Conservation (phyloP, 2,329 filamentous ascomycete genomes). For the Aspergillus nomiae region DNA sequence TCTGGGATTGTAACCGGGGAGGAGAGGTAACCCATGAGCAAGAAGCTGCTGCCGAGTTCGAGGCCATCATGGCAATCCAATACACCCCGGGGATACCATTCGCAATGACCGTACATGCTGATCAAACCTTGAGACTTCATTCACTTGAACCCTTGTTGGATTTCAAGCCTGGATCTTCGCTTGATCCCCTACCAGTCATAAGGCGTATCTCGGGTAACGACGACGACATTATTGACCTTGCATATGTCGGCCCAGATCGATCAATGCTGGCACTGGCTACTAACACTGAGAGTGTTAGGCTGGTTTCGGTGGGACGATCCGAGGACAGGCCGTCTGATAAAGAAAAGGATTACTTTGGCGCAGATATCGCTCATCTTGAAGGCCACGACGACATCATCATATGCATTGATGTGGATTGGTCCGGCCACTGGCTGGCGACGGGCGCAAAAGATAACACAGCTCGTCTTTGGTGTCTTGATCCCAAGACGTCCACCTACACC, state of each 20-base stretch:
- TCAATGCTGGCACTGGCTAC: constrained; percentile 88
- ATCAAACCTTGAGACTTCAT: constrained; percentile 83
- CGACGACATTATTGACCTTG: constrained; percentile 95
- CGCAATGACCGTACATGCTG: constrained; percentile 80
- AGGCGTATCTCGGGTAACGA: constrained; percentile 92
- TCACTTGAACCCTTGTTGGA: constrained; percentile 46
- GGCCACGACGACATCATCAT: constrained; percentile 97
- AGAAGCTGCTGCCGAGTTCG: constrained; percentile 58
- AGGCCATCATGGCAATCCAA: constrained; percentile 72
- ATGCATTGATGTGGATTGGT: constrained; percentile 92
- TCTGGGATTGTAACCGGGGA: constrained; percentile 80
- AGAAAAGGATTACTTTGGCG: constrained; percentile 71
- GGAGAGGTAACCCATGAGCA: constrained; percentile 79
- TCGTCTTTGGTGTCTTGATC: constrained; percentile 84
- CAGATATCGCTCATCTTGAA: constrained; percentile 81
- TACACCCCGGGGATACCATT: constrained; percentile 67
- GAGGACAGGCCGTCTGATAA: constrained; percentile 34
- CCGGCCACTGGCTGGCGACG: constrained; percentile 93
- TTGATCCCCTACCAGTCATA: constrained; percentile 63
- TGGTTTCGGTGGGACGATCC: constrained; percentile 68
- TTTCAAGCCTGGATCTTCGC: constrained; percentile 44
- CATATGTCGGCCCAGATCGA: constrained; percentile 77
- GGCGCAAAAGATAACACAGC: constrained; percentile 97
- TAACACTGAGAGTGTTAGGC: constrained; percentile 88
- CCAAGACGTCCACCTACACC: constrained; percentile 70